Evolutionary conservation across 331 rosid species (phyloP).

Genomic region (Phaseolus coccineus): DNA sequence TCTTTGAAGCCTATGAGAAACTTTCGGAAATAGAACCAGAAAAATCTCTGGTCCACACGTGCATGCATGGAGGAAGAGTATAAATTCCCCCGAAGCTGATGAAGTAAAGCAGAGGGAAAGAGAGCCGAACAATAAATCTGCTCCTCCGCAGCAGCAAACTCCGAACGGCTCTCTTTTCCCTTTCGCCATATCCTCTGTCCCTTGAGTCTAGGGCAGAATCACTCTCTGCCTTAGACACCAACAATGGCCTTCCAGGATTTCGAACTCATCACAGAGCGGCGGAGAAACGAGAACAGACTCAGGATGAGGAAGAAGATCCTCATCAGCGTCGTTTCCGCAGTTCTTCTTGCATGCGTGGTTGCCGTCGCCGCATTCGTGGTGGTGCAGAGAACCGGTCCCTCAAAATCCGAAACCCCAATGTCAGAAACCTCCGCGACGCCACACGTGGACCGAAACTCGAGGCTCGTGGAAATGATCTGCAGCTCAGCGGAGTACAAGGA

Average conservation of each 20-base stretch:
- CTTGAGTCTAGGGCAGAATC: constrained; percentile 68
- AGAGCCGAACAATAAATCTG: background rate
- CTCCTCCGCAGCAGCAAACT: too few species aligned
- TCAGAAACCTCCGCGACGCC: background rate
- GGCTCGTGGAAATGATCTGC: constrained; percentile 55
- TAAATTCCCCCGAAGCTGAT: background rate
- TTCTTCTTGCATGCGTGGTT: constrained; percentile 49
- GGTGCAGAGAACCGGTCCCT: background rate
- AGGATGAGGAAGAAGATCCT: constrained; percentile 48
- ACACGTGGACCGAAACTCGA: background rate
- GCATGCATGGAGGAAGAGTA: background rate
- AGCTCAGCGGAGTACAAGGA: constrained; percentile 53
- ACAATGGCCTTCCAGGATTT: constrained; percentile 85
- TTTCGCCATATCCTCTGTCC: background rate
- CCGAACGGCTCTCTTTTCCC: background rate
- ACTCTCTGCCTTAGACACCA: constrained; percentile 68
- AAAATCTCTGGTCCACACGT: constrained; percentile 67
- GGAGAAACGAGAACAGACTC: constrained; percentile 49
- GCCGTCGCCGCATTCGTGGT: constrained; percentile 49
- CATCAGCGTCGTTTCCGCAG: constrained; percentile 37
- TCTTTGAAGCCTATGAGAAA: constrained; percentile 35
- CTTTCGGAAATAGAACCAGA: constrained; percentile 50
- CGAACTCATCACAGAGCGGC: constrained; percentile 63
- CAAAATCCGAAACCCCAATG: fast-evolving
- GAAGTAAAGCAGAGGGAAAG: background rate